Base-by-base conservation (phyloP, 768 basidiomycete species). In the Boletus coccyginus region DNA sequence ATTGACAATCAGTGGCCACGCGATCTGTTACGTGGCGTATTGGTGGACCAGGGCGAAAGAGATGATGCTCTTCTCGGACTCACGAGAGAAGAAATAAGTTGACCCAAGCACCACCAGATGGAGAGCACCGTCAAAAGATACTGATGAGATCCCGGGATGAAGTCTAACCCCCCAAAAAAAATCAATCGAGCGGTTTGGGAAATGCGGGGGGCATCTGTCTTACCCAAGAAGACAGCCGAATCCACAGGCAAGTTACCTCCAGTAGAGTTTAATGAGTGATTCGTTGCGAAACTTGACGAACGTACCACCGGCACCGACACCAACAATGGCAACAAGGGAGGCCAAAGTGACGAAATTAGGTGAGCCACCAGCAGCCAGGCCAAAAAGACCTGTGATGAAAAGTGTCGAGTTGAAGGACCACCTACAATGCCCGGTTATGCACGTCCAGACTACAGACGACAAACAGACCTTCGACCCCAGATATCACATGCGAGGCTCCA, bases 41-140 rank as follows among this genome's bases (percentile, higher is more conserved):
- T 6, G 45, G 35, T n/a, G 13, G 17, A 31, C 12, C 43, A 31
- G 40, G 13, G 27, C 1, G 41, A 36, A 32, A 47, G 27, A 24
- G 4, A 27, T 9, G 19, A 21, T 7, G 14, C 16, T 2, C 4
- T 49, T 49, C 8, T 32, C 17, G 13, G 16, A 62, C 74, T 46
- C 55, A 78, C 79, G 36, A 85, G 66, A 55, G 76, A 76, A 12
- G 73, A 77, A 21, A 83, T 53, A 7, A 85, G 73, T 62, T 82
- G 81, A 5, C 84, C 85, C 27, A 84, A 63, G 17, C 76, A 78
- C 82, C 82, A 86, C 80, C 80, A 85, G 16, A 84, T 76, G 1
- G 81, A 80, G 24, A 86, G 68, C 46, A 84, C 64, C 1, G 83
- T 84, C 44, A 86, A 67, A 36, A 85, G 72, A 58, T 82, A 85